Percentiles rank a stretch among this genome's conserved stretches.
Evolutionary conservation across 148 eudicot species (phyloP).

Genomic region (Pouteria glomerata): DNA sequence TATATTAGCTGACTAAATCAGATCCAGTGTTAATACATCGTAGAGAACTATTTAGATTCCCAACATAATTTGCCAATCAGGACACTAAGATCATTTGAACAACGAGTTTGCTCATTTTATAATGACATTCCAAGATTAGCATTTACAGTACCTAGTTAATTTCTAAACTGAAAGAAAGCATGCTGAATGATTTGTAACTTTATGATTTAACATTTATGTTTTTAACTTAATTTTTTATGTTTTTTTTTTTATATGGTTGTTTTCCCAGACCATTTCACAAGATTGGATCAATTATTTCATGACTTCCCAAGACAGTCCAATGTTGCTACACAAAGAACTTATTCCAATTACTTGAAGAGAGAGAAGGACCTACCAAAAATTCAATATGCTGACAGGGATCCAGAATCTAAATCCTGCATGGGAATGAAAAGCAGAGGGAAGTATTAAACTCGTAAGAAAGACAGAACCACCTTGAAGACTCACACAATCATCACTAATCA

Average conservation of each 20-base stretch:
- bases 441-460: not conserved
- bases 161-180: not conserved
- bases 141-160: not conserved
- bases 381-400: conserved; percentile 83
- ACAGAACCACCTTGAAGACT: not conserved
- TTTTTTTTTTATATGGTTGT: not conserved
- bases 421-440: conserved; percentile 8
- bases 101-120: not conserved
- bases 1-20: not conserved
- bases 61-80: not conserved
- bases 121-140: not conserved
- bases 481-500: too few species aligned
- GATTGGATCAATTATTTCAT: conserved; percentile 1
- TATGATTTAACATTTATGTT: not conserved
- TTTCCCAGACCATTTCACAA: not conserved
- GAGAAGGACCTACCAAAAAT: conserved; percentile 65
- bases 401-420: conserved; percentile 91
- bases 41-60: not conserved
- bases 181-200: not conserved
- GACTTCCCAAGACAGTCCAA: not conserved
- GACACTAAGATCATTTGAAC: not conserved
- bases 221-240: not conserved
- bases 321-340: not conserved
- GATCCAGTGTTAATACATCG: not conserved
- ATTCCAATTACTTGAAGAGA: conserved; percentile 17